A percentile compares a stretch with the other conserved stretches of the same genome.
phyloP scores from a whole-genome alignment of 805 yeast genomes.

The Starmerella lactis-condensi region DNA sequence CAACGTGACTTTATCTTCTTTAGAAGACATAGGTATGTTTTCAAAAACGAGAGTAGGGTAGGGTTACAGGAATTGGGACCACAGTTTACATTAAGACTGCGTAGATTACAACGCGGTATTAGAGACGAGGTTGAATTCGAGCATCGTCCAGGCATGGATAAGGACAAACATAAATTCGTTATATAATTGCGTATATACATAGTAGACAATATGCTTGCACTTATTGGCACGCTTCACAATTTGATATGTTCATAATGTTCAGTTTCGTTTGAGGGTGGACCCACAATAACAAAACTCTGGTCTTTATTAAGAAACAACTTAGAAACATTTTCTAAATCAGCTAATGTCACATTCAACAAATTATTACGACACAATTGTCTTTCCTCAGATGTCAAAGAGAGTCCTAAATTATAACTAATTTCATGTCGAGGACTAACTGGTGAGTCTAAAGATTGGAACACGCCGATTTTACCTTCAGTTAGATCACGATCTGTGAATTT shows the following conservation, averaged over 20 bases:
- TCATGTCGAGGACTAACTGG: conserved; percentile 69
- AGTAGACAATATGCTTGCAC: background rate
- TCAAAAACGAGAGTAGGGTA: conserved; percentile 75
- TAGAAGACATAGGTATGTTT: conserved; percentile 83
- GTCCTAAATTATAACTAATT: conserved; percentile 46
- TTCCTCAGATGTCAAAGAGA: conserved; percentile 59
- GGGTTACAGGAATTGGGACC: conserved; percentile 96
- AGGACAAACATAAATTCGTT: conserved; percentile 82
- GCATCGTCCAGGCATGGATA: conserved; percentile 89
- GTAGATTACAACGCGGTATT: conserved; percentile 81
- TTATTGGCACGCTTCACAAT: background rate
- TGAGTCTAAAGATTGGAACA: conserved; percentile 83
- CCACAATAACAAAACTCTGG: conserved; percentile 14
- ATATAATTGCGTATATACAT: conserved; percentile 26
- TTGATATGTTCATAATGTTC: background rate
- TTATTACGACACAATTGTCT: conserved; percentile 62
- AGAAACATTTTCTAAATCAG: conserved; percentile 47
- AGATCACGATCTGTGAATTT: conserved; percentile 47
- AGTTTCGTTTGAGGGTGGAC: conserved; percentile 11
- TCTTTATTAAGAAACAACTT: conserved; percentile 37
- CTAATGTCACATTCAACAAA: conserved; percentile 44
- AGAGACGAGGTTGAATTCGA: conserved; percentile 92
- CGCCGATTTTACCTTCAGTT: conserved; percentile 74
- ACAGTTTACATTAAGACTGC: conserved; percentile 74
- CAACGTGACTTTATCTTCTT: conserved; percentile 91